Conservation (phyloP, 1,284 basidiomycete genomes). For the Psilocybe mexicana region DNA sequence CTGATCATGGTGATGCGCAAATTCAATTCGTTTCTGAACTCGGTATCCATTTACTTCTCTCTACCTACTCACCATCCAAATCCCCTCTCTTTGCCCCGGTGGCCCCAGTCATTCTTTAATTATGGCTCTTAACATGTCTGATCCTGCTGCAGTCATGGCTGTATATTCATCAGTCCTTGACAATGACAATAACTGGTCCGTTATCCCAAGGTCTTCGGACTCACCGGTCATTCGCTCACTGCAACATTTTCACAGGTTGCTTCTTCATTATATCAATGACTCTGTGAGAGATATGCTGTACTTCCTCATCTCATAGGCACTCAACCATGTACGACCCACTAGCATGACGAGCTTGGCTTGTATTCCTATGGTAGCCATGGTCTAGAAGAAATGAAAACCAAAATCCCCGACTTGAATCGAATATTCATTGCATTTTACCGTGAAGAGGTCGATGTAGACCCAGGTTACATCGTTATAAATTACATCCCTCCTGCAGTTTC, state of each 20-base stretch:
- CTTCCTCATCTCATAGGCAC: not conserved
- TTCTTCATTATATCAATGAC: slow-evolving; percentile 38
- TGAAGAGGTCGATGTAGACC: slow-evolving; percentile 33
- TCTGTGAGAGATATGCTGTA: slow-evolving; percentile 19
- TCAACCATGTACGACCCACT: slow-evolving; percentile 2
- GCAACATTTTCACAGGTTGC: slow-evolving; percentile 30
- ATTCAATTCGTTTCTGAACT: not conserved
- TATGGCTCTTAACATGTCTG: slow-evolving; percentile 25
- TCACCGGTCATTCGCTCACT: not conserved
- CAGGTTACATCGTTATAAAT: slow-evolving; percentile 42
- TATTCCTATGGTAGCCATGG: slow-evolving; percentile 39
- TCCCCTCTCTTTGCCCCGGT: slow-evolving; percentile 8
- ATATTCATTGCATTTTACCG: slow-evolving; percentile 45
- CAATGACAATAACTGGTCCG: slow-evolving; percentile 37
- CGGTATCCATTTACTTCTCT: not conserved
- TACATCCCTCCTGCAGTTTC: slow-evolving; percentile 42
- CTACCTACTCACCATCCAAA: not conserved
- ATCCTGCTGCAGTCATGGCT: slow-evolving; percentile 29
- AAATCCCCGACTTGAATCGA: slow-evolving; percentile 34
- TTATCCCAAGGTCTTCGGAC: not conserved
- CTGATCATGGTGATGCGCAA: not conserved
- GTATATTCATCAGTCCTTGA: slow-evolving; percentile 35
- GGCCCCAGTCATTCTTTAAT: slow-evolving; percentile 14
- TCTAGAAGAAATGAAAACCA: slow-evolving; percentile 43
- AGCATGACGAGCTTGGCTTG: slow-evolving; percentile 37